phyloP scores from a whole-genome alignment of 129 eudicot genomes.

The Solidago caesia region DNA sequence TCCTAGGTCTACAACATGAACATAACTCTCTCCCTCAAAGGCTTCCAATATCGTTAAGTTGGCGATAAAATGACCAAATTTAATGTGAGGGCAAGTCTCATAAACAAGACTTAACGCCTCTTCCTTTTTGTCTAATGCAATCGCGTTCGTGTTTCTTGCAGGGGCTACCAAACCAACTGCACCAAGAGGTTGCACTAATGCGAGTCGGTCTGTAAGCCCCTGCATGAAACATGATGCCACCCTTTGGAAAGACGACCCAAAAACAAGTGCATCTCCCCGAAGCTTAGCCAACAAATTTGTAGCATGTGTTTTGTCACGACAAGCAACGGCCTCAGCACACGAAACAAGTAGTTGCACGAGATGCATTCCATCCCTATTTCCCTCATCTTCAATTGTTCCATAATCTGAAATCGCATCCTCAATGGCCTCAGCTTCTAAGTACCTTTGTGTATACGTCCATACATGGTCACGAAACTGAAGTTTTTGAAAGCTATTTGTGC shows the following conservation, averaged over 20 bases:
- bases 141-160: constrained; percentile 38
- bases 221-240: constrained; percentile 86
- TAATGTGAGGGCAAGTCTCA: constrained; percentile 63
- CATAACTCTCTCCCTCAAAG: constrained; percentile 86
- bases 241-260: constrained; percentile 76
- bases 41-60: constrained; percentile 76
- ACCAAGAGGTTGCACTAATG: constrained; percentile 68
- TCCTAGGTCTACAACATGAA: constrained; percentile 77
- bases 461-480: constrained; percentile 71
- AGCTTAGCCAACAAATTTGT: constrained; percentile 59
- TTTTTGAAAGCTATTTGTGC: constrained; percentile 51
- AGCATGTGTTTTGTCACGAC: constrained; percentile 69
- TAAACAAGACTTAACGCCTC: constrained; percentile 68
- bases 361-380: constrained; percentile 48
- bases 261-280: constrained; percentile 54
- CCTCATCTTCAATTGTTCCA: constrained; percentile 26
- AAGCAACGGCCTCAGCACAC: constrained; percentile 84
- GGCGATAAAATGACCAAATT: constrained; percentile 68
- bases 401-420: constrained; percentile 49
- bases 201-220: constrained; percentile 66
- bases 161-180: constrained; percentile 56
- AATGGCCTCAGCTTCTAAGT: constrained; percentile 69
- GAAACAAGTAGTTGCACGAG: constrained; percentile 66
- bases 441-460: constrained; percentile 56
- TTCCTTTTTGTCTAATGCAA: constrained; percentile 49